Evolutionary conservation across 495 filamentous ascomycete genomes (phyloP).

Genomic region (Daldinia childiae): DNA sequence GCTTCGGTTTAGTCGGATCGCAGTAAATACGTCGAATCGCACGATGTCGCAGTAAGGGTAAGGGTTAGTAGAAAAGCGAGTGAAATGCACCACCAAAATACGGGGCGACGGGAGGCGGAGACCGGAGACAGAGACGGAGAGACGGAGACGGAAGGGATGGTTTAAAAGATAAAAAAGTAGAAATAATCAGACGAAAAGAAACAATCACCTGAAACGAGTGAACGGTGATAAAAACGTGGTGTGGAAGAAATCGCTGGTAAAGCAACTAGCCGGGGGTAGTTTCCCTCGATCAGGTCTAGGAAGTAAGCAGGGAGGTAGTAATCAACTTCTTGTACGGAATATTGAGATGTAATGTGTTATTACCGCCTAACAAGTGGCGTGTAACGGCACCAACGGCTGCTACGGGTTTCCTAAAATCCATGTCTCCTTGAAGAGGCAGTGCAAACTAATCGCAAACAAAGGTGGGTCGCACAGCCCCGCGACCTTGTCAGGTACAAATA

Average conservation of each 20-base stretch:
- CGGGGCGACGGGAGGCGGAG: neutral
- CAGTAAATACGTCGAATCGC: neutral
- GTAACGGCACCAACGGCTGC: neutral
- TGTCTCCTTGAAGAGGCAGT: neutral
- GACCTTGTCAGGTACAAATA: constrained; percentile 5
- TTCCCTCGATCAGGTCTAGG: constrained; percentile 1
- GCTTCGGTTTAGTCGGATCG: constrained; percentile 7
- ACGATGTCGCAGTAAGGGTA: neutral
- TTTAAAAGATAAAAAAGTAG: neutral
- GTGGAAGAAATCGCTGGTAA: constrained; percentile 7
- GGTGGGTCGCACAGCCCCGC: constrained; percentile 8
- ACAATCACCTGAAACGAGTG: constrained; percentile 14
- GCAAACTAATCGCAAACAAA: neutral
- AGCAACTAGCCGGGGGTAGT: constrained; percentile 4
- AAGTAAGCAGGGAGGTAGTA: too few relatives aligned
- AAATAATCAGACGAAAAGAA: constrained; percentile 23
- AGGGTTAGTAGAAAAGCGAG: constrained; percentile 22
- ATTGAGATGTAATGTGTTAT: neutral
- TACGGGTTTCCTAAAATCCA: neutral
- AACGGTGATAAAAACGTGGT: constrained; percentile 19
- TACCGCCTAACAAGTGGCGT: neutral
- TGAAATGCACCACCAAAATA: constrained; percentile 25
- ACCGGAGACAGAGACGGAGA: neutral
- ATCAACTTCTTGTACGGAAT: too few relatives aligned
- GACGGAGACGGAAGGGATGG: neutral